Base-by-base conservation (phyloP, 2,329 filamentous ascomycete genomes). In the Nemania sp. region DNA sequence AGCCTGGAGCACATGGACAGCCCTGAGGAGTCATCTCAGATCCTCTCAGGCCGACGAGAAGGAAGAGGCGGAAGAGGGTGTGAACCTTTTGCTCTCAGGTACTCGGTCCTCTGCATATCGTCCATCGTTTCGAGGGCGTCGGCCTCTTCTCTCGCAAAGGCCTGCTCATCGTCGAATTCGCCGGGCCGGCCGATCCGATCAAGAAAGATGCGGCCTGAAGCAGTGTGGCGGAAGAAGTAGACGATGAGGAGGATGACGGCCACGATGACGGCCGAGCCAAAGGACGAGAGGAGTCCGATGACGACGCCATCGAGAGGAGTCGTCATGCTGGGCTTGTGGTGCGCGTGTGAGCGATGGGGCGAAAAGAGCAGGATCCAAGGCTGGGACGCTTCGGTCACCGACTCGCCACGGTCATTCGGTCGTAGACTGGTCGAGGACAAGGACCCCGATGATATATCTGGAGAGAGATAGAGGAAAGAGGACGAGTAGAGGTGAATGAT, bases 81-180 rank as follows among this genome's bases (percentile, higher is more conserved):
- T 80, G 52, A 83, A 97, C 95, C 93, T 85, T 98, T 98, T 56
- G 95, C 94, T 78, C 95, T 87, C 65, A 97, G 76, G 76, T 99
- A 99, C 74, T 99, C 95, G 40, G 89, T 88, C 74, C 91, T 83
- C 72, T 93, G 87, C 77, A 97, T 82, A 69, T 98, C 95, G 74
- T 97, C 93, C 95, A 99, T 99, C 59, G 86, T 85, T 80, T 96
- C 94, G 74, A 99, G 79, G 60, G 95, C 95, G 76, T 97, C 92
- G 37, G 91, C 92, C 85, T 99, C 95, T 76, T 98, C 95, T 72
- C 91, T 88, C 66, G 88, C 84, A 79, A 97, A 97, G 11, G 92
- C 91, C 78, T 98, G 94, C 76, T 98, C 95, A 78, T 99, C 95
- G 74, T 99, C 95, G 76, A 92, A 99, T 78, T 98, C 95, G 70